Evolutionary conservation across 257 asterid species (phyloP).

Genomic region (Solanum clarkiae): DNA sequence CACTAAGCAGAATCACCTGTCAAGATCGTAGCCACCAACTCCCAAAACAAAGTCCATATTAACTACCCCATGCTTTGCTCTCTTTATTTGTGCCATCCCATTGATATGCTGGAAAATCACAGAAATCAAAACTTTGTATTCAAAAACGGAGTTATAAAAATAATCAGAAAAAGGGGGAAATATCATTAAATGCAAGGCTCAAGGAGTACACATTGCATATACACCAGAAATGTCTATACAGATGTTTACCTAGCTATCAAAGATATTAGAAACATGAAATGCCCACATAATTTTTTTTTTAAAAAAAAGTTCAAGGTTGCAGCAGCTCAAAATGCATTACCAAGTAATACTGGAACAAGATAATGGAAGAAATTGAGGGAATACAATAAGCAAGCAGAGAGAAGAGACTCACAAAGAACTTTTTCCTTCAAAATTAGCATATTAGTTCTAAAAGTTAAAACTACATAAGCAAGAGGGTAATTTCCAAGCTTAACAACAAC

Average conservation of each 20-base stretch:
- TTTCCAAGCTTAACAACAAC: neutral
- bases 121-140: neutral
- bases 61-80: conserved; percentile 62
- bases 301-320: neutral
- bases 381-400: neutral
- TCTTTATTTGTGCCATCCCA: conserved; percentile 75
- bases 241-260: neutral
- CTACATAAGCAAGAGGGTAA: neutral
- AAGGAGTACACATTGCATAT: neutral
- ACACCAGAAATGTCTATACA: neutral
- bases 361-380: neutral
- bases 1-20: conserved; percentile 35
- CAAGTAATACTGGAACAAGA: neutral
- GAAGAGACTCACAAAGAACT: neutral
- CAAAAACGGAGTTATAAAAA: neutral
- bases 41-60: conserved; percentile 96
- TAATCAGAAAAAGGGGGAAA: neutral
- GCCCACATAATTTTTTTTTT: neutral
- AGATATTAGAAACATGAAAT: neutral
- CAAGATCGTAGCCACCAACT: conserved; percentile 96
- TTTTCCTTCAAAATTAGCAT: neutral
- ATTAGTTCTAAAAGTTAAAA: neutral
- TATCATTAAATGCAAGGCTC: neutral
- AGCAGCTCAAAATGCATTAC: neutral
- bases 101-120: conserved; percentile 52